These are phyloP conservation scores for Ogataea methylovora DNA, from an alignment of 805 yeast genomes.

Conservation along the genomic window DNA sequence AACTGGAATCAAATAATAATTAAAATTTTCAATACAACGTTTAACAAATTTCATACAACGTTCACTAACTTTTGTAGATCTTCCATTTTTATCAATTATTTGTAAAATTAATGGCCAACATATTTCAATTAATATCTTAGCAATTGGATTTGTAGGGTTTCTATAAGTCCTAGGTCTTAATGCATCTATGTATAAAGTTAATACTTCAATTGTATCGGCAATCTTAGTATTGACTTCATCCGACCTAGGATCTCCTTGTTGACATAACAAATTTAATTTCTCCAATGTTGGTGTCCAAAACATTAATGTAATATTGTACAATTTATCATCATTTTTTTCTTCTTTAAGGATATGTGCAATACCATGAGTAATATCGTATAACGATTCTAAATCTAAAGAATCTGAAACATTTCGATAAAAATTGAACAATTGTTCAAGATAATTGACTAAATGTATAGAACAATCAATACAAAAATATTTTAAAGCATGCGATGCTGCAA, in stretches of 20 bases:
- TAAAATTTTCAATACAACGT: constrained; percentile 55
- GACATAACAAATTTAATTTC: constrained; percentile 25
- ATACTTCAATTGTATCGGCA: constrained; percentile 69
- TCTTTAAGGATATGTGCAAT: constrained; percentile 73
- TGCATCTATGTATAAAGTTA: constrained; percentile 51
- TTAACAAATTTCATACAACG: constrained; percentile 63
- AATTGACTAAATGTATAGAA: constrained; percentile 52
- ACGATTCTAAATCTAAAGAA: constrained; percentile 57
- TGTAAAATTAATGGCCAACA: constrained; percentile 50
- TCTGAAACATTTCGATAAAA: constrained; percentile 54
- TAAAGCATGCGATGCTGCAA: constrained; percentile 89
- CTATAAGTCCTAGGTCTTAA: constrained; percentile 39
- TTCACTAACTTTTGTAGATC: constrained; percentile 61
- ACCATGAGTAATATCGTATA: constrained; percentile 82
- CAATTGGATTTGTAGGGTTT: constrained; percentile 39
- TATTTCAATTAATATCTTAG: constrained; percentile 43
- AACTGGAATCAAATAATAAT: constrained; percentile 47
- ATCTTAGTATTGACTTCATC: constrained; percentile 37
- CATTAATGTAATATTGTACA: constrained; percentile 47
- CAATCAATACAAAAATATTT: constrained; percentile 96
- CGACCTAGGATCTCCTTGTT: constrained; percentile 1
- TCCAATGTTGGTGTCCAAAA: constrained; percentile 63
- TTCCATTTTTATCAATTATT: constrained; percentile 48
- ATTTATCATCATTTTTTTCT: constrained; percentile 40
- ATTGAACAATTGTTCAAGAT: constrained; percentile 65